Conservation (phyloP, 164 flowering plant species). For the Berberis vulgaris region DNA sequence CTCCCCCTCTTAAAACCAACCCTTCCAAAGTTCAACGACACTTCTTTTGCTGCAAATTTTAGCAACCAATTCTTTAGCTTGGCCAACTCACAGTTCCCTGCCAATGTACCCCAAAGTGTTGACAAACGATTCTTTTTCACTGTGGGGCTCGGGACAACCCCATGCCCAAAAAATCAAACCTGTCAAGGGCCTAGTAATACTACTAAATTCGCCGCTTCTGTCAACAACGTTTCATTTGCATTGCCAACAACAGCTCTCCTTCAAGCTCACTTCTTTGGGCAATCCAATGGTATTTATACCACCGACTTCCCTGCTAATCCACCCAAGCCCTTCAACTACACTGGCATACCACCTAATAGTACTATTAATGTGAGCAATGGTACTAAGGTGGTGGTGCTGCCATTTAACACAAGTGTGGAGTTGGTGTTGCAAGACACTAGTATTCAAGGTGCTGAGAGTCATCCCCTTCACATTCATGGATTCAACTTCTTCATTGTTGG, state of each 20-base stretch:
- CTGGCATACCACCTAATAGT: slow-evolving; percentile 14
- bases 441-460: slow-evolving; percentile 21
- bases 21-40: slow-evolving; percentile 7
- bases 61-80: slow-evolving; percentile 2
- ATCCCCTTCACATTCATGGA: slow-evolving; percentile 36
- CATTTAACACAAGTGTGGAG: slow-evolving; percentile 13
- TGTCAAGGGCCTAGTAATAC: slow-evolving; percentile 28
- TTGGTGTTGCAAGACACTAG: slow-evolving; percentile 13
- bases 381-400: slow-evolving; percentile 9
- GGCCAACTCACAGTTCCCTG: slow-evolving; percentile 4
- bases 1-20: slow-evolving; percentile 24
- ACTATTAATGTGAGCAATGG: slow-evolving; percentile 13
- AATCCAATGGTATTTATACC: slow-evolving; percentile 4
- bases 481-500: slow-evolving; percentile 33
- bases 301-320: slow-evolving; percentile 3
- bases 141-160: slow-evolving; percentile 7
- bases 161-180: slow-evolving; percentile 8
- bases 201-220: slow-evolving; percentile 28
- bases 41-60: slow-evolving; percentile 5
- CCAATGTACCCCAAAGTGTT: slow-evolving; percentile 3
- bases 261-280: slow-evolving; percentile 10
- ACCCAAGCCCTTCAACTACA: slow-evolving; percentile 8
- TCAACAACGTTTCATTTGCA: slow-evolving; percentile 29
- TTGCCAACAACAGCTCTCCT: slow-evolving; percentile 27
- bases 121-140: slow-evolving; percentile 10